Conservation (phyloP, 441 rosid genomes). For the Hura crepitans region DNA sequence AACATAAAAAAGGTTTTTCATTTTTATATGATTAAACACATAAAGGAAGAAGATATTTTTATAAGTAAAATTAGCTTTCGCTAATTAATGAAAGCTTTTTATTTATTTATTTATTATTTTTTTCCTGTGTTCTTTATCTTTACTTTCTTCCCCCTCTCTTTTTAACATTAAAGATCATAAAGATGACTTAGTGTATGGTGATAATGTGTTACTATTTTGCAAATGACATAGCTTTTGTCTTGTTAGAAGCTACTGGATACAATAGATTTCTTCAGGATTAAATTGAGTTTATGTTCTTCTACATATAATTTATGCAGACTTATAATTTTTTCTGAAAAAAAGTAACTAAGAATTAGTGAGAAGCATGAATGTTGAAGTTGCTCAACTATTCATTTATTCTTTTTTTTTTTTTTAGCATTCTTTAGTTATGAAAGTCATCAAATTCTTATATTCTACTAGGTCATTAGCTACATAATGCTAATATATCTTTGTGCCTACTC, state of each 20-base stretch:
- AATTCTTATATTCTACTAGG: slow-evolving; percentile 1
- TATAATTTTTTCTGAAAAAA: not conserved
- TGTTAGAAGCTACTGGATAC: slow-evolving; percentile 95
- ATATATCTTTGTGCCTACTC: too few relatives aligned
- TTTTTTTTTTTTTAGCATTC: slow-evolving; percentile 17
- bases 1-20: slow-evolving; percentile 11
- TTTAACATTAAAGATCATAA: slow-evolving; percentile 35
- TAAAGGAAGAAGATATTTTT: slow-evolving; percentile 1
- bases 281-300: slow-evolving; percentile 76
- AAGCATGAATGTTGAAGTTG: slow-evolving; percentile 31
- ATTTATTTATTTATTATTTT: too few relatives aligned
- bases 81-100: too few relatives aligned
- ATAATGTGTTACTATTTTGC: slow-evolving; percentile 49
- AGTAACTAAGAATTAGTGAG: slow-evolving; percentile 34
- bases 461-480: too few relatives aligned
- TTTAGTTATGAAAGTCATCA: slow-evolving; percentile 25
- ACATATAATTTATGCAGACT: slow-evolving; percentile 7
- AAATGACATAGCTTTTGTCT: slow-evolving; percentile 98
- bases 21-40: slow-evolving; percentile 29
- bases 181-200: slow-evolving; percentile 28
- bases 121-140: slow-evolving; percentile 14
- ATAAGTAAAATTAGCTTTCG: not conserved
- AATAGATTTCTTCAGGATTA: slow-evolving; percentile 97
- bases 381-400: slow-evolving; percentile 28
- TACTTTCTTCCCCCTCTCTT: slow-evolving; percentile 25